A percentile compares a stretch with the other conserved stretches of the same genome.
phyloP scores from a whole-genome alignment of 2,329 filamentous ascomycete species.

The Lojkania enalia region DNA sequence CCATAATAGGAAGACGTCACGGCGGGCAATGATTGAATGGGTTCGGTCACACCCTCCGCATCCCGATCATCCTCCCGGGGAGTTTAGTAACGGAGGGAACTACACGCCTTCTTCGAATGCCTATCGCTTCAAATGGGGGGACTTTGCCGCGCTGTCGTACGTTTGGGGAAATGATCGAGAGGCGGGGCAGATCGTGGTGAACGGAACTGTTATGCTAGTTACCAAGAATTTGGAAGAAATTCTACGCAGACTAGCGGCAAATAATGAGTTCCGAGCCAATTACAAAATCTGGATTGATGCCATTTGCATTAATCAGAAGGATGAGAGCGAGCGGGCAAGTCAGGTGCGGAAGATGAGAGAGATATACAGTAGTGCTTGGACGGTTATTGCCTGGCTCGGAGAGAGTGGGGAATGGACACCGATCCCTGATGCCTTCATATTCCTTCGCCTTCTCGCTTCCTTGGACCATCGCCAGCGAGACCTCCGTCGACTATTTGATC shows the following conservation, averaged over 20 bases:
- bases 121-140: slow-evolving; percentile 7
- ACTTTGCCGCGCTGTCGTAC: slow-evolving; percentile 7
- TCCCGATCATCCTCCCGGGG: too few relatives aligned
- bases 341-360: slow-evolving; percentile 7
- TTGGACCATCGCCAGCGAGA: neutral
- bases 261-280: neutral
- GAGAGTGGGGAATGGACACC: neutral
- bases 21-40: too few relatives aligned
- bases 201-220: neutral
- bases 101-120: neutral
- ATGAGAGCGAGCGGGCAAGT: slow-evolving; percentile 3
- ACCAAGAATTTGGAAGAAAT: slow-evolving; percentile 3
- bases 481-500: neutral
- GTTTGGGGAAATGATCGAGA: slow-evolving; percentile 4
- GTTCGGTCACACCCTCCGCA: too few relatives aligned
- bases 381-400: slow-evolving; percentile 9
- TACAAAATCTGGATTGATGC: slow-evolving; percentile 9
- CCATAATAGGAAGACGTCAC: too few relatives aligned
- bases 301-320: slow-evolving; percentile 10
- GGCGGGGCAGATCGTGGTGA: neutral
- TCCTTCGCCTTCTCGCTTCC: slow-evolving; percentile 5
- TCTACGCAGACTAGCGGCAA: neutral
- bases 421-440: neutral
- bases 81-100: too few relatives aligned
- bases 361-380: slow-evolving; percentile 5